Base-by-base conservation (phyloP, 805 yeast species). In the Saccharomycopsis microspora region DNA sequence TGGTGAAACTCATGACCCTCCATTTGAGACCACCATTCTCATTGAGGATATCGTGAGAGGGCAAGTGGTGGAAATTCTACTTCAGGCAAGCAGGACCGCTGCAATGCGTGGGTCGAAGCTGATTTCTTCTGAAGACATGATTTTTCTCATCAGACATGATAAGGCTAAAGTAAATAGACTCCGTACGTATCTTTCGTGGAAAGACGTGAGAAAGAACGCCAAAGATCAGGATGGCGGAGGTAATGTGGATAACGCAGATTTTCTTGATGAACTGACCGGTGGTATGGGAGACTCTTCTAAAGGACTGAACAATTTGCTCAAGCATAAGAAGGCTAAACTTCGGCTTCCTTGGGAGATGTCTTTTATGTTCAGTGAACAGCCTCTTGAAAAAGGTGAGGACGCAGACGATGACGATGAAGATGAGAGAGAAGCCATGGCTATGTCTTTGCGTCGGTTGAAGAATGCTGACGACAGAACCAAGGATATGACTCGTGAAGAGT, bases 41-140 rank as follows among this genome's bases (percentile, higher is more conserved):
- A 87, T 90, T 40, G 98, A 93, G 61, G 97, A 93, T 60, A 87
- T 93, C 42, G 97, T 93, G 2, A 72, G 94, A 41, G 93, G 93
- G 1, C 98, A 93, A 63, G 97, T 93, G 36, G 81, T 89, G 39
- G 96, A 90, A 58, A 78, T 93, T 43, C 65, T 84, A 7, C 56
- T 82, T 19, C 93, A 85, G 58, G 79, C 95, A 5, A 79, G 85
- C 8, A 77, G 75, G 53, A 81, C 93, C 3, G 94, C 96, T 0
- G 76, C 78, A 35, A 60, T 72, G 4, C 69, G 97, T 55, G 95
- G 96, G 0, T 80, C 93, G 43, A 81, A 85, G 58, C 77, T 89
- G 3, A 83, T 93, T 6, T 72, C 88, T 1, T 86, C 96, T 0
- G 98, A 93, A 62, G 98, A 93, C 62, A 84, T 93, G 37, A 90